Conservation (phyloP, 192 early-diverging fungal species). For the Neocallimastix lanati region DNA sequence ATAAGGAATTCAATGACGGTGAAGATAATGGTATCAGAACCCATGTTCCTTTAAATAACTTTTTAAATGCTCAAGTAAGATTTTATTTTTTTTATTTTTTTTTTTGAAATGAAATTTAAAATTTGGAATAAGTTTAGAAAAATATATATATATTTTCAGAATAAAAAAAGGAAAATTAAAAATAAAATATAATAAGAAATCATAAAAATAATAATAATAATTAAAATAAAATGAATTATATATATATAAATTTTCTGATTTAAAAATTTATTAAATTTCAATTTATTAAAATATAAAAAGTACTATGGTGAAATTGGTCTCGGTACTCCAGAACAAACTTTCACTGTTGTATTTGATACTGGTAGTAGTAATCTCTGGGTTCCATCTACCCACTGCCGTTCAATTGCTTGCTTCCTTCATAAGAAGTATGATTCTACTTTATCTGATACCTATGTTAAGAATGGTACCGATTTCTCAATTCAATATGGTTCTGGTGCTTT, state of each 20-base stretch:
- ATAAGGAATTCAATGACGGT: background rate
- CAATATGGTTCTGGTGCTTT: conserved; percentile 82
- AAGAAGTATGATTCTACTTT: conserved; percentile 63
- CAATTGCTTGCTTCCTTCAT: conserved; percentile 93
- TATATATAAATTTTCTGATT: too few relatives aligned
- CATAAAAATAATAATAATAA: too few relatives aligned
- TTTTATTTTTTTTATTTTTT: too few relatives aligned
- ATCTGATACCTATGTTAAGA: conserved; percentile 60
- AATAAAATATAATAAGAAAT: too few relatives aligned
- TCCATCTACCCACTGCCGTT: conserved; percentile 76
- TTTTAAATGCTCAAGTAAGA: background rate
- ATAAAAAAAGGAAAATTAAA: too few relatives aligned
- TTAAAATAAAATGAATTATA: too few relatives aligned
- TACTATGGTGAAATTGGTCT: conserved; percentile 83
- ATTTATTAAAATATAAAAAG: too few relatives aligned
- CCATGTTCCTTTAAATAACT: background rate
- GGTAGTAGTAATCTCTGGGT: conserved; percentile 94
- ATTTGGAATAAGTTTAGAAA: too few relatives aligned
- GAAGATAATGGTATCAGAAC: background rate
- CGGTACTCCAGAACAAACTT: conserved; percentile 76
- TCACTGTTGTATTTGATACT: conserved; percentile 86
- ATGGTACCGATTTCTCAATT: conserved; percentile 90
- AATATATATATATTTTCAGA: too few relatives aligned
- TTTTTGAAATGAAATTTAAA: too few relatives aligned
- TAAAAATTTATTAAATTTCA: too few relatives aligned